Evolutionary conservation across 352 stramenopile species (phyloP).

Genomic region (Pythium myriotylum): DNA sequence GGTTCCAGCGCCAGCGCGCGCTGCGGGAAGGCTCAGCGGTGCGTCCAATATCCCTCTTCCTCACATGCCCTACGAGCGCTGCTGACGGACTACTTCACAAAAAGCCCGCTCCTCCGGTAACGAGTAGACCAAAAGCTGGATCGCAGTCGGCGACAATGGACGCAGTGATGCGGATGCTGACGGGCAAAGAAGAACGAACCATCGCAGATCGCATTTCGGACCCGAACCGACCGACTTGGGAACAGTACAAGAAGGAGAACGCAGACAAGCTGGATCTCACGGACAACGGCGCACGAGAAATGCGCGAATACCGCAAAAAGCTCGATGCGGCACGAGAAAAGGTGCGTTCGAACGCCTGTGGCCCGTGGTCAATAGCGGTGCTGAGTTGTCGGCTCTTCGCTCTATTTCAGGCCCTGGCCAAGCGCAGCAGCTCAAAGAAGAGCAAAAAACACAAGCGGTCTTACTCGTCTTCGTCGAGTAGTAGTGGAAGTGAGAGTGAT

Average conservation of each 20-base stretch:
- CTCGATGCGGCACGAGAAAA: slow-evolving; percentile 91
- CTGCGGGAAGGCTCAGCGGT: slow-evolving; percentile 51
- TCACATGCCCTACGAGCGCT: too few relatives aligned
- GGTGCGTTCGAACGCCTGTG: too few relatives aligned
- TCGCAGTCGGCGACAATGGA: slow-evolving; percentile 89
- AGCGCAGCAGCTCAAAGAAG: slow-evolving; percentile 60
- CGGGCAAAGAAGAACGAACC: slow-evolving; percentile 92
- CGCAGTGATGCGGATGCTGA: slow-evolving; percentile 93
- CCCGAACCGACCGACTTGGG: slow-evolving; percentile 94
- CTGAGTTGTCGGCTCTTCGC: background rate
- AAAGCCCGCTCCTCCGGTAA: slow-evolving; percentile 19
- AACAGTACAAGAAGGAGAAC: slow-evolving; percentile 97
- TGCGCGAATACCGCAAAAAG: slow-evolving; percentile 93
- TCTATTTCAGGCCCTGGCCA: slow-evolving; percentile 54
- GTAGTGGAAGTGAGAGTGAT: slow-evolving; percentile 48
- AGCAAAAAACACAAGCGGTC: slow-evolving; percentile 84
- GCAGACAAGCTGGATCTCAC: slow-evolving; percentile 92
- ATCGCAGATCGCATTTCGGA: slow-evolving; percentile 94
- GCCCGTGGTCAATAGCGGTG: background rate
- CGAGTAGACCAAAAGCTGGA: slow-evolving; percentile 22
- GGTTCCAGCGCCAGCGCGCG: slow-evolving; percentile 76
- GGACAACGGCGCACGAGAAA: slow-evolving; percentile 90
- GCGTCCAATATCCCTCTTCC: too few relatives aligned
- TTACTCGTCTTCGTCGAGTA: slow-evolving; percentile 43
- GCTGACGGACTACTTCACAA: too few relatives aligned